Conservation (phyloP, 148 eudicot species). For the Cornus suecica region DNA sequence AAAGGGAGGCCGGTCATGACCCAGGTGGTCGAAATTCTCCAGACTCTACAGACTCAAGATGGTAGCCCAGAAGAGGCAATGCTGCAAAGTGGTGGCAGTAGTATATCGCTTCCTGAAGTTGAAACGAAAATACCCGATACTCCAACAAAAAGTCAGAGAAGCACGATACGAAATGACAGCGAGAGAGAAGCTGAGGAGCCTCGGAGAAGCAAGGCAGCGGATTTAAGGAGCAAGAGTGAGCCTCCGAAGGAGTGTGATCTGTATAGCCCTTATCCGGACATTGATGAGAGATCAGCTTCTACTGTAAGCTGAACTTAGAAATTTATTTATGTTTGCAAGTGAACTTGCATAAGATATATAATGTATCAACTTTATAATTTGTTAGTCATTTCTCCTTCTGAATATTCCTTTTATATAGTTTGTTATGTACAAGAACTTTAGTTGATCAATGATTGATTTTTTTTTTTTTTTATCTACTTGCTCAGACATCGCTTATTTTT, state of each 20-base stretch:
- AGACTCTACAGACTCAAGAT: constrained; percentile 48
- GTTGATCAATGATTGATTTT: not conserved
- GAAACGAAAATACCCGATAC: constrained; percentile 22
- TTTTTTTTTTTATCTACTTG: not conserved
- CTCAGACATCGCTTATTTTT: too few species aligned
- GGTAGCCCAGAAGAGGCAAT: constrained; percentile 39
- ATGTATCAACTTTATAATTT: not conserved
- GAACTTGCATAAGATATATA: not conserved
- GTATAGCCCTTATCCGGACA: constrained; percentile 32
- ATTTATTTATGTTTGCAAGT: not conserved
- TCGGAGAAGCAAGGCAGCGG: constrained; percentile 17
- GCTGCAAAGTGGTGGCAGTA: constrained; percentile 36
- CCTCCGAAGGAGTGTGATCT: constrained; percentile 39
- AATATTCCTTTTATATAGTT: not conserved
- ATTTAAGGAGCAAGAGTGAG: constrained; percentile 54
- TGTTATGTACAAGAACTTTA: not conserved
- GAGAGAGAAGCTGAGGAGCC: constrained; percentile 21
- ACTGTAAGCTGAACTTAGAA: not conserved
- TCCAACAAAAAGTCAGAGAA: constrained; percentile 19
- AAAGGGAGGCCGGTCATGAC: constrained; percentile 82
- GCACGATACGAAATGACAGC: constrained; percentile 19
- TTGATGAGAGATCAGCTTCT: constrained; percentile 19
- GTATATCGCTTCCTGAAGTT: constrained; percentile 51
- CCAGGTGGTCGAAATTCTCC: constrained; percentile 74
- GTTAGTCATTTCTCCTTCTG: not conserved